Evolutionary conservation across 2,329 filamentous ascomycete genomes (phyloP), one percentile per base, ranked within the genome.

Genomic region (Tolypocladium capitatum): DNA sequence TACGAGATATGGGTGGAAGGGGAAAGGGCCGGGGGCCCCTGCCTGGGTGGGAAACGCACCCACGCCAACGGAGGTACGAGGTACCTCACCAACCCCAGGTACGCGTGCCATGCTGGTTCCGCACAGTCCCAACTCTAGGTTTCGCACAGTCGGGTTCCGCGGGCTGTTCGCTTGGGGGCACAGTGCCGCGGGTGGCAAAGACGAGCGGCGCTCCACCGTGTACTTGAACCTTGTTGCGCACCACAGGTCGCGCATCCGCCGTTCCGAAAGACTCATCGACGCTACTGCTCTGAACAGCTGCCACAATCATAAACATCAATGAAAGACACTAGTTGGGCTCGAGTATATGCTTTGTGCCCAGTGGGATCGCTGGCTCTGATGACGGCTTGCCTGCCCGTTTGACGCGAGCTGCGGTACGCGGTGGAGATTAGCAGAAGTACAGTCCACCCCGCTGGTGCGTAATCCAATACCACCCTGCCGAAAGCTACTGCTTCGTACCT

Each of bases 1-100:
- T 52, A 55, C 58, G 56, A 62, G 56, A 62, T 57, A 59, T 60
- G 58, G 55, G 56, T 45, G 55, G 60, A 57, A 56, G 58, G 57
- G 57, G 61, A 58, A 55, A 51, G 54, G 55, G 56, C 52, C 51
- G 53, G 50, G 48, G 28, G 44, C 24, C 27, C 24, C 27, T 35
- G 33, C 45, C 21, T 14, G 34, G 14, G 45, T 14, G 34, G 14
- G 45, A 36, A 35, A 54, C 51, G 24, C 38, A 28, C 38, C 38
- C 24, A n/a, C n/a, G n/a, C n/a, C n/a, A n/a, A n/a, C n/a, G n/a
- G n/a, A n/a, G n/a, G n/a, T n/a, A n/a, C n/a, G 27, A 42, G 38
- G 24, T 30, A 30, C 38, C 38, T 42, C 24, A 24, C 38, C 38
- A 30, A 42, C 38, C 38, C 38, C 38, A 42, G 24, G 38, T 27